Base-by-base conservation (phyloP, 78 protist genomes). In the Dictyostelium firmibasis region DNA sequence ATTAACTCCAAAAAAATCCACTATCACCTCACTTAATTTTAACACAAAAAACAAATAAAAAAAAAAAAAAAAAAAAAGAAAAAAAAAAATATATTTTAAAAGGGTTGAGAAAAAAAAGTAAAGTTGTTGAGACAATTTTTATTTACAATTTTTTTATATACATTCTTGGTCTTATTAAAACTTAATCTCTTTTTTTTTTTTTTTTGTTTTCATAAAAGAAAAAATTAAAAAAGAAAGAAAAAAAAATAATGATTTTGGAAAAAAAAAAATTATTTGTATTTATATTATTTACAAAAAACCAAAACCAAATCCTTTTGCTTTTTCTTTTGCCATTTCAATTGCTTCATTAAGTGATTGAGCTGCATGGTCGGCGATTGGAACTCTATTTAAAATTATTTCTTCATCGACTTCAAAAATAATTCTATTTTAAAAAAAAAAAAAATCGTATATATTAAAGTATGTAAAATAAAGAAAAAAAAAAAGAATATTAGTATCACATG, bases 341-440 rank as follows among this genome's bases (percentile, higher is more conserved):
- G 85, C 93, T 50, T 76, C 62, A n/a, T 60, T 57, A 4, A 86
- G 9, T 16, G 77, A 47, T 25, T 79, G 50, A 3, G 60, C 18
- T 25, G 79, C 53, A 41, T 78, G 84, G n/a, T 86, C 93, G 1
- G 62, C 38, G 1, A 86, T 8, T 20, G 93, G 93, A 36, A 69
- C 53, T 41, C 93, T 76, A 43, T 35, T 60, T 9, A 77, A 38
- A 35, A 86, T 86, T 33, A 64, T 86, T n/a, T 86, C 93, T 18
- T 86, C 93, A 38, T 86, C 93, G 0, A 77, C 62, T 77, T 86
- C 93, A 78, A 86, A 86, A 25, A 86, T 57, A 25, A 86, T 77
- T 36, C 91, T 85, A 23, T 38, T 47, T 14, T 47, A 25, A 64
- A 64, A 64, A 64, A 64, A 64, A 25, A 64, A 25, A 5, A 5